phyloP scores from a whole-genome alignment of 148 eudicot species.

The Suaeda aralocaspica region DNA sequence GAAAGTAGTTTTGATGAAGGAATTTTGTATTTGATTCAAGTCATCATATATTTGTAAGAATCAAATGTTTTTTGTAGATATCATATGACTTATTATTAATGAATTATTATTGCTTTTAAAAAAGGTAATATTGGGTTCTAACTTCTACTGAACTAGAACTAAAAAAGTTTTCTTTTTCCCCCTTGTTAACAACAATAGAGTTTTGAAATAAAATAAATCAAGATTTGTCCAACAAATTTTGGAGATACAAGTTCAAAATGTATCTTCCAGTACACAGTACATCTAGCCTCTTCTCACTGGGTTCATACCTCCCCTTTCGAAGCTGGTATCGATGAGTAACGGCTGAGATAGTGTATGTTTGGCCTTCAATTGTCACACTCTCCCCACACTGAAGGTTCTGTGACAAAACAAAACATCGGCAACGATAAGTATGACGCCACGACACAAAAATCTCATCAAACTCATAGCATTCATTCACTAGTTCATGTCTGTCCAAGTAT shows the following conservation, averaged over 20 bases:
- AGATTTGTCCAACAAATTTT: conserved; percentile 68
- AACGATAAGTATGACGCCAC: conserved; percentile 7
- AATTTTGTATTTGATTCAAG: too few species aligned
- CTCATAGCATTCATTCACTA: background rate
- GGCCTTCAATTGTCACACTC: conserved; percentile 89
- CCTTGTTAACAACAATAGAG: too few species aligned
- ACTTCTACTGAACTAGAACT: too few species aligned
- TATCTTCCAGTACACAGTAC: conserved; percentile 88
- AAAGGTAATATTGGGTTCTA: too few species aligned
- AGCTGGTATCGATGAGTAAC: conserved; percentile 88
- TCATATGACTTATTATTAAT: too few species aligned
- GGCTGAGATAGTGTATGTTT: conserved; percentile 74
- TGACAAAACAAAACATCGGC: background rate
- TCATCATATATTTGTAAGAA: too few species aligned
- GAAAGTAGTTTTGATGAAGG: too few species aligned
- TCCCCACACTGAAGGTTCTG: conserved; percentile 95
- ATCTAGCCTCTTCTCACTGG: conserved; percentile 87
- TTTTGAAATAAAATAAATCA: conserved; percentile 28
- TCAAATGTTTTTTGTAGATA: too few species aligned
- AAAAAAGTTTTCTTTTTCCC: too few species aligned
- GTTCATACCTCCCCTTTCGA: conserved; percentile 85
- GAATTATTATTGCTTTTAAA: too few species aligned
- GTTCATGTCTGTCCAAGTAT: background rate
- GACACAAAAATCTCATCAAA: background rate
- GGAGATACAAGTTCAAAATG: conserved; percentile 72